Percentiles rank a stretch among this genome's conserved stretches.
These are phyloP conservation scores for Metroxylon sagu DNA, from an alignment of 176 grass and related monocot genomes.

Conservation along the genomic window DNA sequence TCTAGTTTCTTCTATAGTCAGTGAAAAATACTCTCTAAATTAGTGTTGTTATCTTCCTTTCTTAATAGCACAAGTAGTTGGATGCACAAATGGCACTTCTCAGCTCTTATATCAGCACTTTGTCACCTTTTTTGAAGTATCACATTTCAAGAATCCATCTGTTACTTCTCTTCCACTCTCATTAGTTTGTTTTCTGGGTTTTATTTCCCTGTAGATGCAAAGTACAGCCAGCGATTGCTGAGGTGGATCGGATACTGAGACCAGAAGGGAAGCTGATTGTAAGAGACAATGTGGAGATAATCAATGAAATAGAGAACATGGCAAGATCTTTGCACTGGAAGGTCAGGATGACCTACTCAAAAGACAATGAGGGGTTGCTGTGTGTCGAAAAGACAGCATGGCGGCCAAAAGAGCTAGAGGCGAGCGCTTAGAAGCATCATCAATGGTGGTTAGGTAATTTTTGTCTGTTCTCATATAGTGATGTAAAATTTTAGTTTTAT, in stretches of 20 bases:
- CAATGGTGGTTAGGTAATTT: not conserved
- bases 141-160: too few species aligned
- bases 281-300: slow-evolving; percentile 43
- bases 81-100: too few species aligned
- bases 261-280: slow-evolving; percentile 64
- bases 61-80: too few species aligned
- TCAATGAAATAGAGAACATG: slow-evolving; percentile 43
- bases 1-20: too few species aligned
- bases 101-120: too few species aligned
- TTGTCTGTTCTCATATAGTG: too few species aligned
- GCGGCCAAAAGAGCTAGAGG: slow-evolving; percentile 38
- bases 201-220: slow-evolving; percentile 31
- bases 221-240: slow-evolving; percentile 43
- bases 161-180: too few species aligned
- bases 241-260: slow-evolving; percentile 70
- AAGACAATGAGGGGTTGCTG: slow-evolving; percentile 57
- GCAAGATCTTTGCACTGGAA: slow-evolving; percentile 56
- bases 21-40: too few species aligned
- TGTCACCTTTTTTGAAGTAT: too few species aligned
- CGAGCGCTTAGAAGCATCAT: slow-evolving; percentile 7
- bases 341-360: slow-evolving; percentile 45
- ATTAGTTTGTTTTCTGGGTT: not conserved
- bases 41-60: too few species aligned
- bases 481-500: too few species aligned
- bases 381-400: slow-evolving; percentile 56